These are phyloP conservation scores for Zygosaccharomyces bailii DNA, from an alignment of 805 yeast species.

Conservation along the genomic window DNA sequence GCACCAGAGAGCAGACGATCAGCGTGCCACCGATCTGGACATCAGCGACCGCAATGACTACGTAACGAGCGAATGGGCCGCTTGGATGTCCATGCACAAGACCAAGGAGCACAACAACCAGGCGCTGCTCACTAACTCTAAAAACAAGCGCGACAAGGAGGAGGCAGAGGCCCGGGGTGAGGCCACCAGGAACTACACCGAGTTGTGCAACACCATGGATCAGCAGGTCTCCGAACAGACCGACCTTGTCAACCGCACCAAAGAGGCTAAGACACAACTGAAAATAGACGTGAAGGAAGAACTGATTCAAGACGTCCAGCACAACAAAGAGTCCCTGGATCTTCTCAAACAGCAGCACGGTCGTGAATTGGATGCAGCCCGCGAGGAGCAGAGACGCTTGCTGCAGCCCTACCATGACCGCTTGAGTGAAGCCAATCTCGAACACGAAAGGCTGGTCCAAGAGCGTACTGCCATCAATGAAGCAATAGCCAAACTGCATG, in stretches of 20 bases:
- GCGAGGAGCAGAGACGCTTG: slow-evolving; percentile 34
- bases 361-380: slow-evolving; percentile 31
- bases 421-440: slow-evolving; percentile 41
- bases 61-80: slow-evolving; percentile 39
- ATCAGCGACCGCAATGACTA: slow-evolving; percentile 37
- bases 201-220: slow-evolving; percentile 34
- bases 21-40: slow-evolving; percentile 56
- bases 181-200: slow-evolving; percentile 35
- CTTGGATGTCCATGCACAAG: slow-evolving; percentile 41
- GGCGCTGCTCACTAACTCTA: slow-evolving; percentile 39
- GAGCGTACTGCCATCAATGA: slow-evolving; percentile 37
- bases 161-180: slow-evolving; percentile 47
- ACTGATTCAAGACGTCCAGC: slow-evolving; percentile 26
- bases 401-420: slow-evolving; percentile 44
- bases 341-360: slow-evolving; percentile 31
- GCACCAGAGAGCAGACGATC: slow-evolving; percentile 61
- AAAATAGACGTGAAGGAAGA: slow-evolving; percentile 41
- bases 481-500: slow-evolving; percentile 43
- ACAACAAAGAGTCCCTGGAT: slow-evolving; percentile 26
- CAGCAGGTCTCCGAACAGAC: slow-evolving; percentile 38
- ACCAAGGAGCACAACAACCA: slow-evolving; percentile 39
- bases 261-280: slow-evolving; percentile 30
- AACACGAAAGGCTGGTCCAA: slow-evolving; percentile 34
- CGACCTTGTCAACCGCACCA: slow-evolving; percentile 43
- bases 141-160: slow-evolving; percentile 46